These are phyloP conservation scores for Talaromyces thailandensis DNA, from an alignment of 495 filamentous ascomycete genomes.

Conservation along the genomic window DNA sequence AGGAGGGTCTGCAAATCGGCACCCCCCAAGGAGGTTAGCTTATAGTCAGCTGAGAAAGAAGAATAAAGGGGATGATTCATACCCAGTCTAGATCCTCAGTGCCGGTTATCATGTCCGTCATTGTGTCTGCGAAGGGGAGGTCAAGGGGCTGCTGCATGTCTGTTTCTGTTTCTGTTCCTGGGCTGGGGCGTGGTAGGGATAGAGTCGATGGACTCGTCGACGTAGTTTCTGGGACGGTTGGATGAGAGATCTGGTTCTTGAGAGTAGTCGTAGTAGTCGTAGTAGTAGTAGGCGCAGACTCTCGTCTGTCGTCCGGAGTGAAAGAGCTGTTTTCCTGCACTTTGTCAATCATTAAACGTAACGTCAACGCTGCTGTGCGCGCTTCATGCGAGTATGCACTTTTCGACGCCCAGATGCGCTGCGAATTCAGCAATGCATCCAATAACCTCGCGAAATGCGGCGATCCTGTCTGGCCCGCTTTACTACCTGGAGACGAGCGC, in stretches of 20 bases:
- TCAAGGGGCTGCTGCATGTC: no score
- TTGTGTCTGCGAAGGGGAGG: slow-evolving; percentile 15
- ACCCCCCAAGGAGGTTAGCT: neutral
- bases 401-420: slow-evolving; percentile 18
- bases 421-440: slow-evolving; percentile 26
- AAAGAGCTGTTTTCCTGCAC: slow-evolving; percentile 1
- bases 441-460: slow-evolving; percentile 3
- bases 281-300: neutral
- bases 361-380: slow-evolving; percentile 9
- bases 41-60: neutral
- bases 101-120: slow-evolving; percentile 24
- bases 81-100: slow-evolving; percentile 31
- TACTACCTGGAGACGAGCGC: neutral
- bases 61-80: no score
- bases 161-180: neutral
- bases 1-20: neutral
- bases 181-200: neutral
- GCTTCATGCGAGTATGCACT: slow-evolving; percentile 9
- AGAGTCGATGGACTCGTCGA: neutral
- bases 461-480: neutral
- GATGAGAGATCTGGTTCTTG: no score
- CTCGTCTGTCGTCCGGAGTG: no score
- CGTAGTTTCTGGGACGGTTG: no score
- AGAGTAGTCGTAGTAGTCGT: no score
- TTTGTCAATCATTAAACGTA: slow-evolving; percentile 19